These are phyloP conservation scores for Lepiota brunneoincarnata DNA, from an alignment of 768 basidiomycete genomes.

Conservation along the genomic window DNA sequence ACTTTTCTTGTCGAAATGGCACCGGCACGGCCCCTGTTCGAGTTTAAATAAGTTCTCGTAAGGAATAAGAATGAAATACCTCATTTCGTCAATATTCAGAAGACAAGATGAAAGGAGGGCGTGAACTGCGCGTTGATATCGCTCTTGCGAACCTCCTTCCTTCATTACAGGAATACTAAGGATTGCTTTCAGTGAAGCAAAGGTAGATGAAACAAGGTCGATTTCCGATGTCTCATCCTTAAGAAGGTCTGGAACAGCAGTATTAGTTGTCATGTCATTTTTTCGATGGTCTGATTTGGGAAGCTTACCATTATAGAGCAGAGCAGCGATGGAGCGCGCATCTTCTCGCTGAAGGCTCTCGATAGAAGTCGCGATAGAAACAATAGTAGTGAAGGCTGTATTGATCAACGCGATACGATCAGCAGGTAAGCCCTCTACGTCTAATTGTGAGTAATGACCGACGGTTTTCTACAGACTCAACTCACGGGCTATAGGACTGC, in stretches of 20 bases:
- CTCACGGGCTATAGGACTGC: conserved; percentile 52
- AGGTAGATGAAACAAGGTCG: conserved; percentile 76
- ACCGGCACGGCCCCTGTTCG: conserved; percentile 73
- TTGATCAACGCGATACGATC: conserved; percentile 67
- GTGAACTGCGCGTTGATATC: conserved; percentile 64
- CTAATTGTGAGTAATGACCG: conserved; percentile 8
- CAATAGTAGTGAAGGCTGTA: conserved; percentile 60
- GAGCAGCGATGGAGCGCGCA: conserved; percentile 72
- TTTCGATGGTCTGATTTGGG: not conserved
- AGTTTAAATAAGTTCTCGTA: conserved; percentile 1
- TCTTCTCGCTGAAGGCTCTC: conserved; percentile 64
- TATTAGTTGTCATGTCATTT: conserved; percentile 3
- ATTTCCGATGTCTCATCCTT: conserved; percentile 81
- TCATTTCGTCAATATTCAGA: conserved; percentile 87
- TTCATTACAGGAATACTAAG: conserved; percentile 49
- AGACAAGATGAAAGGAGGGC: conserved; percentile 85
- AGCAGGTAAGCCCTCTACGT: conserved; percentile 45
- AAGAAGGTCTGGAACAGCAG: conserved; percentile 60
- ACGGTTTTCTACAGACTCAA: not conserved
- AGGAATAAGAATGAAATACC: conserved; percentile 40
- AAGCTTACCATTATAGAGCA: conserved; percentile 71
- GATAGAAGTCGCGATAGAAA: conserved; percentile 55
- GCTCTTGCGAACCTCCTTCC: conserved; percentile 40
- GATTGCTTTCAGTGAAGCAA: conserved; percentile 77
- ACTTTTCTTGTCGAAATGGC: conserved; percentile 75